Evolutionary conservation across 1,139 yeast genomes (phyloP).

Genomic region (Chernovozyma aurita): DNA sequence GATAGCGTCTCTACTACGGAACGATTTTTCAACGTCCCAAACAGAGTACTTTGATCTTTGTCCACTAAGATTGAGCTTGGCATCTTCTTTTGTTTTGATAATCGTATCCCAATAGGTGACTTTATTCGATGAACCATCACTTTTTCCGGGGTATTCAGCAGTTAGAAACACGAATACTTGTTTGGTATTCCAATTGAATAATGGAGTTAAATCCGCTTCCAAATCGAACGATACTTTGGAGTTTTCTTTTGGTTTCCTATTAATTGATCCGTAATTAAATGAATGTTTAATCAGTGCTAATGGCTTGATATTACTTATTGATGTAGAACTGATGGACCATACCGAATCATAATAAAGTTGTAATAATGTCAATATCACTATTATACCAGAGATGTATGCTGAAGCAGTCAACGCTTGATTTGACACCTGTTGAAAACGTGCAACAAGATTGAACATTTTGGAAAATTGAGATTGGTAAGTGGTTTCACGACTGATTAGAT

Average conservation of each 20-base stretch:
- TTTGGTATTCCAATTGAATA: slow-evolving; percentile 96
- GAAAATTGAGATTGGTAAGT: not conserved
- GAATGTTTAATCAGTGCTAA: slow-evolving; percentile 52
- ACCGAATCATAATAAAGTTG: slow-evolving; percentile 47
- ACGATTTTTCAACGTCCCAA: slow-evolving; percentile 76
- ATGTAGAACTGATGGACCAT: slow-evolving; percentile 38
- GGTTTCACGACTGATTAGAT: too few species aligned
- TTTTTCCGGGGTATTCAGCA: slow-evolving; percentile 76
- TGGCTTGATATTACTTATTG: slow-evolving; percentile 37
- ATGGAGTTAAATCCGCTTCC: slow-evolving; percentile 56
- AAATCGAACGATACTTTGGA: slow-evolving; percentile 69
- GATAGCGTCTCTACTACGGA: slow-evolving; percentile 64
- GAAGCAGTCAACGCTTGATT: slow-evolving; percentile 56
- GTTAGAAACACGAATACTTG: slow-evolving; percentile 88
- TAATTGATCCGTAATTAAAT: slow-evolving; percentile 67
- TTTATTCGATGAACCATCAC: slow-evolving; percentile 48
- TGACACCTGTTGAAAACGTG: slow-evolving; percentile 48
- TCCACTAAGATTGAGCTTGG: slow-evolving; percentile 48
- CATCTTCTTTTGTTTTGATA: slow-evolving; percentile 54
- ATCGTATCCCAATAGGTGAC: slow-evolving; percentile 92
- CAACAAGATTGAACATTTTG: slow-evolving; percentile 36
- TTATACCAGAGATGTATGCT: slow-evolving; percentile 39
- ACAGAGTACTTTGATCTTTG: slow-evolving; percentile 74
- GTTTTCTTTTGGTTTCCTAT: slow-evolving; percentile 76
- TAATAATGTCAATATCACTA: slow-evolving; percentile 43